These are phyloP conservation scores for Aspergillus sp. DNA, from an alignment of 2,329 filamentous ascomycete species.

Conservation along the genomic window DNA sequence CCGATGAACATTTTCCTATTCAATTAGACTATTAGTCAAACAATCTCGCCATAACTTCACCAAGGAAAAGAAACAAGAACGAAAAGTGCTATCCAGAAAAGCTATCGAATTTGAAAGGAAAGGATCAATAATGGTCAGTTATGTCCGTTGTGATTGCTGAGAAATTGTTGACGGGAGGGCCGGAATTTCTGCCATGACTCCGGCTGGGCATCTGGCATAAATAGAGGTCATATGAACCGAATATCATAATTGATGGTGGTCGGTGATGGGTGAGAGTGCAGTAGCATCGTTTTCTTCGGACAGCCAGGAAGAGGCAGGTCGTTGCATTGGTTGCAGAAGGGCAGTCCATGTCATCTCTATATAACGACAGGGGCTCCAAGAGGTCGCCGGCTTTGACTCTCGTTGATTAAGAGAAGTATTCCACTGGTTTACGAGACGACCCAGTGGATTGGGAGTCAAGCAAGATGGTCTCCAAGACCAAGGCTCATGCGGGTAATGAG, in stretches of 20 bases:
- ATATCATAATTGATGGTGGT: not conserved
- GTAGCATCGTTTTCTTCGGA: not conserved
- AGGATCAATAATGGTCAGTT: too few relatives aligned
- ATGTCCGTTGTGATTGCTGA: not conserved
- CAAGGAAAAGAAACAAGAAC: not conserved
- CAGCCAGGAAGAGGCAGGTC: not conserved
- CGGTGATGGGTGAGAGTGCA: not conserved
- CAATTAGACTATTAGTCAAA: slow-evolving; percentile 28
- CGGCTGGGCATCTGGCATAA: too few relatives aligned
- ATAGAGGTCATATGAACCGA: not conserved
- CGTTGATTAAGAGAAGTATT: slow-evolving; percentile 13
- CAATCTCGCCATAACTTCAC: slow-evolving; percentile 1
- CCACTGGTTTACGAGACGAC: slow-evolving; percentile 22
- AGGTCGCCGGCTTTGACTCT: slow-evolving; percentile 2
- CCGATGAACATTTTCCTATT: slow-evolving; percentile 99
- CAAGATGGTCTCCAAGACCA: slow-evolving; percentile 10
- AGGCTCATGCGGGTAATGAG: slow-evolving; percentile 14
- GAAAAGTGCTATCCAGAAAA: not conserved
- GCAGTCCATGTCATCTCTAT: slow-evolving; percentile 7
- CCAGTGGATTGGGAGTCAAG: slow-evolving; percentile 15
- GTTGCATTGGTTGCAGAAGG: not conserved
- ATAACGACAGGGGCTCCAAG: slow-evolving; percentile 3
- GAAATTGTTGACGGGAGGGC: not conserved
- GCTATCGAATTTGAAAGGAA: not conserved
- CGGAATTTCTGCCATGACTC: not conserved